These are phyloP conservation scores for Aspergillus affinis DNA, from an alignment of 495 filamentous ascomycete species.

Conservation along the genomic window DNA sequence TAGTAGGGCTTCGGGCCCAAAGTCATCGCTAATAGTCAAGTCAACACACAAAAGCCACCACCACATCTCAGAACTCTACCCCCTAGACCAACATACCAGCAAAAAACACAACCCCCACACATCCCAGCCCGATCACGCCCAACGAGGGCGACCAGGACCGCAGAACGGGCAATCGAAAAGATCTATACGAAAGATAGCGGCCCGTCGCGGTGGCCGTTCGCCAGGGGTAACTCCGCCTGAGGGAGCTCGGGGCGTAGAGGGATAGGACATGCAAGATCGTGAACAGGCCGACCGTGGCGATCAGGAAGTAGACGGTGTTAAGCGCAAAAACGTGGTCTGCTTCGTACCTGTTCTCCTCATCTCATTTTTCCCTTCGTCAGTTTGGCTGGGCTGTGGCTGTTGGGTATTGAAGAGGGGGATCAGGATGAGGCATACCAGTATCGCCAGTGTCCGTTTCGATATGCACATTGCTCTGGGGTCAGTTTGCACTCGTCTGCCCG, in stretches of 20 bases:
- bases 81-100: slow-evolving; percentile 30
- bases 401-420: no score
- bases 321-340: slow-evolving; percentile 54
- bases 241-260: slow-evolving; percentile 19
- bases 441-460: slow-evolving; percentile 44
- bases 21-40: slow-evolving; percentile 38
- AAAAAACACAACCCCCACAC: slow-evolving; percentile 47
- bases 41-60: background rate
- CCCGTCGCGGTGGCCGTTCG: slow-evolving; percentile 23
- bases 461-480: slow-evolving; percentile 48
- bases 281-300: slow-evolving; percentile 47
- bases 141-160: slow-evolving; percentile 45
- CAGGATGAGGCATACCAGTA: slow-evolving; percentile 37
- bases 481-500: slow-evolving; percentile 45
- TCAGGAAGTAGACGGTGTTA: slow-evolving; percentile 50
- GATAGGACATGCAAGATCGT: slow-evolving; percentile 32
- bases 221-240: slow-evolving; percentile 24
- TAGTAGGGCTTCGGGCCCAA: slow-evolving; percentile 56
- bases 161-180: slow-evolving; percentile 30
- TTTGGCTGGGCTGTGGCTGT: no score
- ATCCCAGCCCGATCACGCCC: slow-evolving; percentile 40
- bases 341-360: slow-evolving; percentile 38
- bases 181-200: slow-evolving; percentile 44
- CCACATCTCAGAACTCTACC: background rate
- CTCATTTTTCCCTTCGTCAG: background rate